Base-by-base conservation (phyloP, 495 filamentous ascomycete species). In the Sphaerosporella brunnea region DNA sequence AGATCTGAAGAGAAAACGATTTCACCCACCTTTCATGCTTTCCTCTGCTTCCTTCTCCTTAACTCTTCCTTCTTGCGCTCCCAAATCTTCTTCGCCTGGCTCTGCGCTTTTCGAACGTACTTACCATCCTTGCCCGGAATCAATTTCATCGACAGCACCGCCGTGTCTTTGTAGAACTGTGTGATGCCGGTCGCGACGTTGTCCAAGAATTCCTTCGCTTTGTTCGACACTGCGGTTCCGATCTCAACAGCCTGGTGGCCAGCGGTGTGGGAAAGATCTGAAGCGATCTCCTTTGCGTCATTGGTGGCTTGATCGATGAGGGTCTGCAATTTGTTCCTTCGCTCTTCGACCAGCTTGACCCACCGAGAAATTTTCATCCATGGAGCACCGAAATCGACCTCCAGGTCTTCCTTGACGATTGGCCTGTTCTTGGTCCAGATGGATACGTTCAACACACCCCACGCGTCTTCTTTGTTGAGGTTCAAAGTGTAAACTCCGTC, bases 341-440 rank as follows among this genome's bases (percentile, higher is more conserved):
- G 57, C 48, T 69, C 69, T 23, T 61, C 63, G 4, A 65, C 71
- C 24, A 68, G 70, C 47, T 66, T 65, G 50, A 68, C 72, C 73
- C 74, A 77, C 16, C 68, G 69, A 34, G 66, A 65, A 50, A 74
- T 63, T 52, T 73, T 75, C 45, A 76, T 58, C 74, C 74, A 79
- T 13, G 70, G 71, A 1, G 67, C 72, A n/a, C 77, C 75, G 53
- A 80, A 72, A 52, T 76, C 73, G 35, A 78, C 62, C 20, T 66
- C 56, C 13, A 73, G 68, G 10, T 56, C 69, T 58, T 79, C 67
- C n/a, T 68, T 64, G 32, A 73, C 47, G n/a, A 65, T 59, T 4
- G 70, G 66, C 53, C 68, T 73, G 9, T 70, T 67, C 43, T 64
- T 61, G 24, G 72, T 69, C 54, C 64, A 67, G 30, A 80, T 65